Conservation (phyloP, 176 grass and related monocot species). For the Triticum turgidum region DNA sequence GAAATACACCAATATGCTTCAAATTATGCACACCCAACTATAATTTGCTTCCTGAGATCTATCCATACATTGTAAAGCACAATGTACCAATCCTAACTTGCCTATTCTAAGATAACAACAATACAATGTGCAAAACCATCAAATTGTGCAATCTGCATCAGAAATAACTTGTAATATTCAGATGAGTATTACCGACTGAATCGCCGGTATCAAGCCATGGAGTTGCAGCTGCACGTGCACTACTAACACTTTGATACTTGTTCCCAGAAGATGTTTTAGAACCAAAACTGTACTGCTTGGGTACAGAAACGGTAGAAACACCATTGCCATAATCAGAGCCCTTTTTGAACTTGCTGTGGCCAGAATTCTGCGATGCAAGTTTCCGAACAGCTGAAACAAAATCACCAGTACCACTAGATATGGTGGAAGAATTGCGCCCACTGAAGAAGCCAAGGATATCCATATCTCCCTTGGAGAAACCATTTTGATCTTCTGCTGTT, state of each 20-base stretch:
- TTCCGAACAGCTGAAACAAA: conserved; percentile 90
- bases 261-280: conserved; percentile 63
- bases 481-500: conserved; percentile 57
- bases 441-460: conserved; percentile 46
- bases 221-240: conserved; percentile 35
- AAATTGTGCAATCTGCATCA: background rate
- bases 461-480: conserved; percentile 43
- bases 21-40: background rate
- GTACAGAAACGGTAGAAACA: conserved; percentile 50
- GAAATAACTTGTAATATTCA: conserved; percentile 2
- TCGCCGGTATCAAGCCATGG: conserved; percentile 97
- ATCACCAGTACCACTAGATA: conserved; percentile 59
- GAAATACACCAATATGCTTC: background rate
- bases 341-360: conserved; percentile 65
- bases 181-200: conserved; percentile 79
- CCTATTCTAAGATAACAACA: background rate
- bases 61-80: background rate
- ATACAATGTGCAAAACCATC: background rate
- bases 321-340: conserved; percentile 50
- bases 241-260: conserved; percentile 60
- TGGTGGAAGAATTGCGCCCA: conserved; percentile 34
- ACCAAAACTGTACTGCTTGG: conserved; percentile 53
- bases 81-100: background rate
- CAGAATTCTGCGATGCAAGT: conserved; percentile 60
- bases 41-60: background rate